Conservation (phyloP, 1,284 basidiomycete genomes). For the Tremellales sp. region DNA sequence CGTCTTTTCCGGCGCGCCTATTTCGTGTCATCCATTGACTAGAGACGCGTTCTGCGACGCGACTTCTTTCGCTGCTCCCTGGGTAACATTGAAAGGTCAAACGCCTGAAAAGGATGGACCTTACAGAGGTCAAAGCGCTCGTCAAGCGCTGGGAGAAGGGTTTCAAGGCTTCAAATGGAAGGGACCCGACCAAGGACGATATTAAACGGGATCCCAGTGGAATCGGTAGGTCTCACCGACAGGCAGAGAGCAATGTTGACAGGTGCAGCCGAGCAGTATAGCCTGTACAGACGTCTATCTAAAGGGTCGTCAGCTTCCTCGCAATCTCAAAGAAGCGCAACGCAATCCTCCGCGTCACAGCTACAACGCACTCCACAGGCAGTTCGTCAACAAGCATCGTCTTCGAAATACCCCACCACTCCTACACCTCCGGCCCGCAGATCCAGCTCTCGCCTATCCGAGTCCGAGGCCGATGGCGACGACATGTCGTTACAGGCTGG, state of each 20-base stretch:
- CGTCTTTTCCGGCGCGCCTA: too few species aligned
- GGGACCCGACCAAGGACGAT: constrained; percentile 69
- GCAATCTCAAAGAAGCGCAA: too few species aligned
- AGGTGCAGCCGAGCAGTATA: constrained; percentile 69
- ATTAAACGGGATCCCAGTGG: constrained; percentile 60
- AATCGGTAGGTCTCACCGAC: constrained; percentile 59
- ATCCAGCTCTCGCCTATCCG: background rate
- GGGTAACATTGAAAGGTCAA: too few species aligned
- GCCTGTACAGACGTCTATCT: constrained; percentile 69
- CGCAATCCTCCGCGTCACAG: too few species aligned
- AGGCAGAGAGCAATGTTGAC: background rate
- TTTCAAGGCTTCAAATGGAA: constrained; percentile 61
- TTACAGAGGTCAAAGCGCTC: constrained; percentile 59
- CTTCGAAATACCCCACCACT: constrained; percentile 27
- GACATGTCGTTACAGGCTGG: background rate
- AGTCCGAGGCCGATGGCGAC: background rate
- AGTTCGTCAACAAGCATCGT: too few species aligned
- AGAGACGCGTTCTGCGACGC: too few species aligned
- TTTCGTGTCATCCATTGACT: too few species aligned
- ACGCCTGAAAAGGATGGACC: constrained; percentile 33
- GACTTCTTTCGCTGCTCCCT: too few species aligned
- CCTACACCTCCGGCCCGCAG: constrained; percentile 30
- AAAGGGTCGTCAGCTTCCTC: constrained; percentile 51
- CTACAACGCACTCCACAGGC: too few species aligned
- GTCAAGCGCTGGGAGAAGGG: constrained; percentile 79